Conservation (phyloP, 2,329 filamentous ascomycete genomes). For the Ceratocystis alfenasii region DNA sequence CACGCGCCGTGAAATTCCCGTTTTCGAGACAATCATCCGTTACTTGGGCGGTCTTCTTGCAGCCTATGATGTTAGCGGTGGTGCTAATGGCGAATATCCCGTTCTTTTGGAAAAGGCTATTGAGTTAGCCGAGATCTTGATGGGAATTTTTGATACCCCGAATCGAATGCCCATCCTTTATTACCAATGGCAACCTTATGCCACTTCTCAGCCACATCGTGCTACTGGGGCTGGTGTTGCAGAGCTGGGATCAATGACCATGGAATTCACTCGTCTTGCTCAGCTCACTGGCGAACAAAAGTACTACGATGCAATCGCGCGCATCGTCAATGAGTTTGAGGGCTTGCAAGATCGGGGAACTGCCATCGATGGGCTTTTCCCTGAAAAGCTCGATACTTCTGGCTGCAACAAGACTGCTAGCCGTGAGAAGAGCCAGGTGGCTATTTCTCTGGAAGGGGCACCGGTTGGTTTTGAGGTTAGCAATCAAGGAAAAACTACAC, state of each 20-base stretch:
- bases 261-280: conserved; percentile 83
- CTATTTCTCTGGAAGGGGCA: not conserved
- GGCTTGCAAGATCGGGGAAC: conserved; percentile 59
- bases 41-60: conserved; percentile 78
- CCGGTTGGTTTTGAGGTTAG: conserved; percentile 13
- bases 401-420: conserved; percentile 56
- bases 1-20: conserved; percentile 56
- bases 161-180: conserved; percentile 83
- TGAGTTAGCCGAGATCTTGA: conserved; percentile 68
- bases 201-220: conserved; percentile 49
- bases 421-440: conserved; percentile 21
- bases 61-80: conserved; percentile 75
- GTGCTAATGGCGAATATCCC: conserved; percentile 42
- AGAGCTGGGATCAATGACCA: conserved; percentile 67
- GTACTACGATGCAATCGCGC: conserved; percentile 82
- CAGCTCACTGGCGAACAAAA: conserved; percentile 70
- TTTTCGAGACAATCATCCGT: conserved; percentile 86
- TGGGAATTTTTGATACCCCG: conserved; percentile 78
- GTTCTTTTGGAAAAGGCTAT: conserved; percentile 65
- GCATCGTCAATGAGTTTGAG: conserved; percentile 70
- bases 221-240: conserved; percentile 49
- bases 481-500: not conserved
- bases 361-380: conserved; percentile 67
- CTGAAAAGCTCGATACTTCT: conserved; percentile 60
- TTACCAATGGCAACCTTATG: conserved; percentile 62